Evolutionary conservation across 306 rosid species (phyloP), one percentile per base, ranked within the genome.

Genomic region (Abrus pulchellus): DNA sequence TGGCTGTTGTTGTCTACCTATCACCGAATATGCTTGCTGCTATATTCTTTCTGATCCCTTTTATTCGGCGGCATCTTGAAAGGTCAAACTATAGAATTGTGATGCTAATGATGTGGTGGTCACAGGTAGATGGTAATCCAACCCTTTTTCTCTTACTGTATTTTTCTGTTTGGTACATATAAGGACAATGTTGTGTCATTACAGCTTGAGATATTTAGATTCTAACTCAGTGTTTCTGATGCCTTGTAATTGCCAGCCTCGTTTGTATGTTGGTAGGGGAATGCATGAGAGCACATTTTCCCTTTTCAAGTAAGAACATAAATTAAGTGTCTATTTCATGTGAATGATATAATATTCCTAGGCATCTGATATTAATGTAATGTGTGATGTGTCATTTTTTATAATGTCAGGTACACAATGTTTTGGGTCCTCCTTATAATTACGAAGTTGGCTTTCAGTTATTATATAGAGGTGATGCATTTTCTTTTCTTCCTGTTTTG

Each of bases 31-130:
- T 95, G 97, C 91, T 95, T 27, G 93, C 99, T 56, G 97, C 81
- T 2, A 33, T 90, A 61, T 84, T 95, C 85, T 95, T 95, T 87
- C 80, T 95, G 60, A 76, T 95, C 82, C 99, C 99, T 29, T 89
- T 90, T 84, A 88, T 95, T 83, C 98, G 98, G 4, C 96, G 98
- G 49, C 81, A 84, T 82, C 99, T 95, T 53, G 99, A 95, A 90
- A 86, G 97, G 64, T 95, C 98, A 5, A 95, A 95, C 88, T 93
- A 90, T 80, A 89, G 88, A 83, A 85, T 93, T 73, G 97, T 95
- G 79, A 92, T 85, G 97, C 89, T 93, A 59, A 87, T 95, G 90
- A 87, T 95, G 98, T 95, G 99, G 99, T 95, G 99, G 99, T 95
- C 99, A 27, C 99, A 93, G 99, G 99, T 95, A 73, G 40, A 85